Conservation (phyloP, 768 basidiomycete species). For the Phanerochaete carnosa region DNA sequence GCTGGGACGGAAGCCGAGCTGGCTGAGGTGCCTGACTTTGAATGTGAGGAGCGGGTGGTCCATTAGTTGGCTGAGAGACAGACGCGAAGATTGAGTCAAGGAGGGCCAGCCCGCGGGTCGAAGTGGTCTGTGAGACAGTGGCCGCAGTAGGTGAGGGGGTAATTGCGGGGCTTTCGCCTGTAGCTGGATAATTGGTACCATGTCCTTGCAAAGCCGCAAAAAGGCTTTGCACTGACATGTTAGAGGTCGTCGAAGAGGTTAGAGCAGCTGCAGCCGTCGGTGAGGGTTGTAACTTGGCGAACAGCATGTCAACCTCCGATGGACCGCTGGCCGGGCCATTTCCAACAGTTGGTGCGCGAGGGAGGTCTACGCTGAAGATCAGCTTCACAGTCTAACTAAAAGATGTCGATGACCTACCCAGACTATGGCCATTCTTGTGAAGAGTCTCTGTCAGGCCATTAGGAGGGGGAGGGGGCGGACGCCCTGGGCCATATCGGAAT, state of each 20-base stretch:
- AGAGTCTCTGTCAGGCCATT: neutral
- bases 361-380: neutral
- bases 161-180: neutral
- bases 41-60: neutral
- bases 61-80: constrained; percentile 30
- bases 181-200: neutral
- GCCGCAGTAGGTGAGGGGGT: constrained; percentile 9
- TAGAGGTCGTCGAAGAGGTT: constrained; percentile 14
- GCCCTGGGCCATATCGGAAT: constrained; percentile 64
- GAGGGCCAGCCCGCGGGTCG: constrained; percentile 52
- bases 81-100: constrained; percentile 76
- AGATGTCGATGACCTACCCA: neutral
- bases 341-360: neutral
- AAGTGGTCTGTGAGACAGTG: neutral
- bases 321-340: constrained; percentile 10
- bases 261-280: constrained; percentile 5
- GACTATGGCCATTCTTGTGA: neutral
- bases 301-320: constrained; percentile 42
- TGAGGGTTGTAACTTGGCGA: constrained; percentile 35
- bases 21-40: constrained; percentile 3
- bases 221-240: constrained; percentile 11
- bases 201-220: constrained; percentile 12
- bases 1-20: constrained; percentile 14
- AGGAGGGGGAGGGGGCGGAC: constrained; percentile 51
- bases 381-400: neutral